phyloP scores from a whole-genome alignment of 495 filamentous ascomycete genomes.

The Astrothelium macrocarpum region DNA sequence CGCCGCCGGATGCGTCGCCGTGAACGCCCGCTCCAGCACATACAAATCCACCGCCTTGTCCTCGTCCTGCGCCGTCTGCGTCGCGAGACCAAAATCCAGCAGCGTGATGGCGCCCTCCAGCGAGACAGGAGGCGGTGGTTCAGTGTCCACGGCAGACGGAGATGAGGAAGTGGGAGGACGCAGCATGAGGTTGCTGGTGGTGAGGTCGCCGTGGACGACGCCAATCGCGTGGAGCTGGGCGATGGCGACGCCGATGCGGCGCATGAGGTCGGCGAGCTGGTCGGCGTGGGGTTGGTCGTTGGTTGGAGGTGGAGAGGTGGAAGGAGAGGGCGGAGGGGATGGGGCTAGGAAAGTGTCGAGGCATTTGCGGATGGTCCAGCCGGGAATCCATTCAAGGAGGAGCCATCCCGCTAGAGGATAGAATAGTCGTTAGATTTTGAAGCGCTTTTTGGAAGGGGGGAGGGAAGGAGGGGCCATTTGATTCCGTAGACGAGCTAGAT shows the following conservation, averaged over 20 bases:
- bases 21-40: slow-evolving; percentile 93
- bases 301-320: not conserved
- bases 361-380: slow-evolving; percentile 26
- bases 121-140: not conserved
- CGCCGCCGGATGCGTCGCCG: slow-evolving; percentile 81
- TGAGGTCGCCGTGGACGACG: slow-evolving; percentile 89
- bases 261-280: not conserved
- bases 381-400: slow-evolving; percentile 83
- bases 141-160: slow-evolving; percentile 1
- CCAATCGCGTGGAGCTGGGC: slow-evolving; percentile 60
- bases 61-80: slow-evolving; percentile 74
- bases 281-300: not conserved
- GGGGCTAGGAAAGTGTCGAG: slow-evolving; percentile 3
- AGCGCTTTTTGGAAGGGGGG: no score
- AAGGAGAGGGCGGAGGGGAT: not conserved
- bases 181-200: slow-evolving; percentile 95
- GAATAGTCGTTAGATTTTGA: slow-evolving; percentile 26
- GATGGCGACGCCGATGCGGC: not conserved
- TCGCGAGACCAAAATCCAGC: slow-evolving; percentile 92
- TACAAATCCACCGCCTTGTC: slow-evolving; percentile 95
- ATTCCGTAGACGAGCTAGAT: no score
- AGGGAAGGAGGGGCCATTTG: no score
- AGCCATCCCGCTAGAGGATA: slow-evolving; percentile 53
- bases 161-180: slow-evolving; percentile 29
- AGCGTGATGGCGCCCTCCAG: slow-evolving; percentile 69